Percentiles rank a stretch among this genome's conserved stretches.
Conservation (phyloP, 495 filamentous ascomycete species). For the Podospora anserina region DNA sequence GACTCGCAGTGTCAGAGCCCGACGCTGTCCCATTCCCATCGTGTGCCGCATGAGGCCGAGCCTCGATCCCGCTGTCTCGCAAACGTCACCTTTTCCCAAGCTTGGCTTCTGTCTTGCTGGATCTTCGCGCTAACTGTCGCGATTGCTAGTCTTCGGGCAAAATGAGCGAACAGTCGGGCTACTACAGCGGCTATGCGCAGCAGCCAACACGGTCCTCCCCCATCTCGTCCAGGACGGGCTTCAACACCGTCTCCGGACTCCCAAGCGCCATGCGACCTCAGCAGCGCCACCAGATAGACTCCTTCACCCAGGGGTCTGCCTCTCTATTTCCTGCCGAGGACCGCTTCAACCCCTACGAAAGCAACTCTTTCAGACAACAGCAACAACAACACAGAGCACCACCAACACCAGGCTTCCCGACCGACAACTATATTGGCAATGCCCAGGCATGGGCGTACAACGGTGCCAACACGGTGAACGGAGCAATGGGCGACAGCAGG, state of each 20-base stretch:
- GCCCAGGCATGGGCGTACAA: constrained; percentile 52
- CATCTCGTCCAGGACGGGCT: constrained; percentile 43
- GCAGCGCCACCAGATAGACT: constrained; percentile 48
- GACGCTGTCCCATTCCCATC: background rate
- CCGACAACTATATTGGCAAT: constrained; percentile 44
- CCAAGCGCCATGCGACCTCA: constrained; percentile 62
- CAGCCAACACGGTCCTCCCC: constrained; percentile 42
- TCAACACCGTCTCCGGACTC: constrained; percentile 58
- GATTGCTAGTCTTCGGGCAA: constrained; percentile 17
- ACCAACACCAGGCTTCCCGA: constrained; percentile 43
- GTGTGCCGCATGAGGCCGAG: background rate
- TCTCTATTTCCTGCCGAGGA: constrained; percentile 45
- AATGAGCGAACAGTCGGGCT: constrained; percentile 37
- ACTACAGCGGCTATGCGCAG: constrained; percentile 31
- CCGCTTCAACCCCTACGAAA: constrained; percentile 48
- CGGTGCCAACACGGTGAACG: constrained; percentile 46
- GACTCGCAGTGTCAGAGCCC: background rate
- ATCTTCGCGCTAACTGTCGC: constrained; percentile 21
- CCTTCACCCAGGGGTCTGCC: constrained; percentile 35
- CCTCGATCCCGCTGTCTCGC: background rate
- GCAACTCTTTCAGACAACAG: constrained; percentile 54
- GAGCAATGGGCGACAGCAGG: constrained; percentile 47
- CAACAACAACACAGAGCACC: constrained; percentile 47
- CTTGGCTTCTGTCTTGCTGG: constrained; percentile 21
- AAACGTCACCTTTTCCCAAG: background rate